Evolutionary conservation across 1,284 basidiomycete species (phyloP), one percentile per base, ranked within the genome.

Genomic region (Stygiomarasmius scandens): DNA sequence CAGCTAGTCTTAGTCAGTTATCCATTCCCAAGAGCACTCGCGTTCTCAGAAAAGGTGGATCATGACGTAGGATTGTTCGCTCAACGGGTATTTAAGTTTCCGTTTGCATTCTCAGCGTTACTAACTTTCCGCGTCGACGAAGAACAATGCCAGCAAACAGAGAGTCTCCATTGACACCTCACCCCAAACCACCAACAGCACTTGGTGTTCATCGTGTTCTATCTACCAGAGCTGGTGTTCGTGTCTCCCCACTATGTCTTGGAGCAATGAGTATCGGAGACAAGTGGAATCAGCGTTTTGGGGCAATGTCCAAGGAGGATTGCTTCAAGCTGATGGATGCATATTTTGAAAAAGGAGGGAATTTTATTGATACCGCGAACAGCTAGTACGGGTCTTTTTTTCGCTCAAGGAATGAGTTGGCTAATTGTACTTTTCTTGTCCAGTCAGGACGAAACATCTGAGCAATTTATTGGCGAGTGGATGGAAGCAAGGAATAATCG

Each of bases 381-480:
- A 66, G 61, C 57, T 78, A 79, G 76, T 70, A 50, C 22, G 73
- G n/a, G n/a, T n/a, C n/a, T n/a, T 61, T 9, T 11, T 24, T 19
- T 22, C 29, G 14, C 34, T 23, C n/a, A n/a, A n/a, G n/a, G n/a
- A n/a, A n/a, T n/a, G n/a, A n/a, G n/a, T n/a, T n/a, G n/a, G n/a
- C n/a, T n/a, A n/a, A n/a, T n/a, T n/a, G n/a, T n/a, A n/a, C 23
- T 45, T 19, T 14, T 27, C 4, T 8, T 12, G 8, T 27, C 45
- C 36, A 84, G 81, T 58, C 79, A 82, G 54, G 73, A 80, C 36
- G 82, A 78, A 49, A 67, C 74, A 3, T 80, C 77, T 3, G 84
- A 86, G 61, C 64, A 68, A 38, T 77, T 82, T 56, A 77, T 85
- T 43, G 85, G 84, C 1, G 82, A 82, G 65, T 86, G 85, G 84